Conservation (phyloP, 2,329 filamentous ascomycete genomes). For the Aspergillus pseudoterreus region DNA sequence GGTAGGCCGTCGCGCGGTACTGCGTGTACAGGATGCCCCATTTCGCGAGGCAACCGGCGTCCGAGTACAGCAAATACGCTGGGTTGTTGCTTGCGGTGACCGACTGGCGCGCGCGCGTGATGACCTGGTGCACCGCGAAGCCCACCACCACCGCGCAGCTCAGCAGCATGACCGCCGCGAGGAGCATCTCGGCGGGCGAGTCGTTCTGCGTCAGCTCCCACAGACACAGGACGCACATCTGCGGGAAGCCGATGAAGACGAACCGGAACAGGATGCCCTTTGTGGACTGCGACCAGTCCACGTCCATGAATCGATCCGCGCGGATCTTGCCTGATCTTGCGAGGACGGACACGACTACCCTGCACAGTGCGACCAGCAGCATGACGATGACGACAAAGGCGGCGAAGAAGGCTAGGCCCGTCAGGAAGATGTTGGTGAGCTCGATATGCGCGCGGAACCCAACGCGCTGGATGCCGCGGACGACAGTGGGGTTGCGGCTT, state of each 20-base stretch:
- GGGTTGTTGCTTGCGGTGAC: constrained; percentile 90
- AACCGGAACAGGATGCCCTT: constrained; percentile 92
- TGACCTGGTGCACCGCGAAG: constrained; percentile 85
- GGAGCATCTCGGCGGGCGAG: constrained; percentile 76
- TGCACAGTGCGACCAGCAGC: constrained; percentile 71
- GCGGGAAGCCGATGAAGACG: constrained; percentile 83
- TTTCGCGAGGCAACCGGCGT: constrained; percentile 86
- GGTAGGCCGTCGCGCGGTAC: constrained; percentile 91
- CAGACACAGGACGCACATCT: constrained; percentile 83
- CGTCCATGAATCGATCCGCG: constrained; percentile 78
- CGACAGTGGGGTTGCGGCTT: constrained; percentile 43
- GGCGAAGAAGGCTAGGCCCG: constrained; percentile 82
- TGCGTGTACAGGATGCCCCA: constrained; percentile 98
- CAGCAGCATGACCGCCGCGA: constrained; percentile 84
- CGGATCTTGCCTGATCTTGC: constrained; percentile 73
- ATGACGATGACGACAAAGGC: constrained; percentile 73
- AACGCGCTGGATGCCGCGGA: constrained; percentile 82
- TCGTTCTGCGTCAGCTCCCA: constrained; percentile 89
- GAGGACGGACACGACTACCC: constrained; percentile 70
- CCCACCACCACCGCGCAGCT: constrained; percentile 71
- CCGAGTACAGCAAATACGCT: constrained; percentile 92
- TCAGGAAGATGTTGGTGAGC: constrained; percentile 87
- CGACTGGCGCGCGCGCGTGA: constrained; percentile 80
- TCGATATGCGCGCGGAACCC: constrained; percentile 83
- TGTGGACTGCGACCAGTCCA: constrained; percentile 87